Conservation (phyloP, 805 yeast species). For the Suhomyces emberorum region DNA sequence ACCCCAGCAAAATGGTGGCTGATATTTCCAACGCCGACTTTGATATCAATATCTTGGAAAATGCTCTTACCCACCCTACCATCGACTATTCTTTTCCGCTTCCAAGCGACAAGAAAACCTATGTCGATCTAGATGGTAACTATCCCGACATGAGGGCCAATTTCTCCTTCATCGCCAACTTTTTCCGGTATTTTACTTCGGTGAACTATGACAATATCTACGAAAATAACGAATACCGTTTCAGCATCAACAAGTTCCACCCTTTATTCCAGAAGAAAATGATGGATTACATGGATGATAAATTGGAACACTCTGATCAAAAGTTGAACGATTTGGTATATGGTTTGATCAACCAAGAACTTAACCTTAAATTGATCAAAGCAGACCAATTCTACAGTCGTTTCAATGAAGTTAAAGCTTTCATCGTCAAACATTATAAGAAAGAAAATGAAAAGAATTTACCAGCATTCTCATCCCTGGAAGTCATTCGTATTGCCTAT, state of each 20-base stretch:
- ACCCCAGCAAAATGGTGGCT: background rate
- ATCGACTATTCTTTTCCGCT: slow-evolving; percentile 36
- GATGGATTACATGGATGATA: slow-evolving; percentile 29
- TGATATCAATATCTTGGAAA: slow-evolving; percentile 38
- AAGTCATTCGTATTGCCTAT: slow-evolving; percentile 34
- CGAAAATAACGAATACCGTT: slow-evolving; percentile 30
- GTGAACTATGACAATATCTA: slow-evolving; percentile 29
- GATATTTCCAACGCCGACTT: slow-evolving; percentile 18
- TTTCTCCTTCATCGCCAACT: slow-evolving; percentile 27
- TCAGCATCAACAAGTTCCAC: slow-evolving; percentile 31
- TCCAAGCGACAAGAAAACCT: slow-evolving; percentile 34
- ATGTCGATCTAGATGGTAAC: slow-evolving; percentile 28
- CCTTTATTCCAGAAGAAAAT: slow-evolving; percentile 26
- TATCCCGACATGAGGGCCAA: slow-evolving; percentile 19
- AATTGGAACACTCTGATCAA: slow-evolving; percentile 30
- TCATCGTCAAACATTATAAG: slow-evolving; percentile 37
- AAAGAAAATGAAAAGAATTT: slow-evolving; percentile 34
- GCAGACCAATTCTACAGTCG: slow-evolving; percentile 30
- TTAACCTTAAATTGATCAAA: slow-evolving; percentile 34
- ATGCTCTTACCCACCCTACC: slow-evolving; percentile 28
- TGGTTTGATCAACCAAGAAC: slow-evolving; percentile 34
- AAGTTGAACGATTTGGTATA: slow-evolving; percentile 34
- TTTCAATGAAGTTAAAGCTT: slow-evolving; percentile 34
- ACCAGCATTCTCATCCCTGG: slow-evolving; percentile 27
- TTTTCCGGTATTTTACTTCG: slow-evolving; percentile 28